These are phyloP conservation scores for Thelephora ganbajun DNA, from an alignment of 768 basidiomycete genomes.

Conservation along the genomic window DNA sequence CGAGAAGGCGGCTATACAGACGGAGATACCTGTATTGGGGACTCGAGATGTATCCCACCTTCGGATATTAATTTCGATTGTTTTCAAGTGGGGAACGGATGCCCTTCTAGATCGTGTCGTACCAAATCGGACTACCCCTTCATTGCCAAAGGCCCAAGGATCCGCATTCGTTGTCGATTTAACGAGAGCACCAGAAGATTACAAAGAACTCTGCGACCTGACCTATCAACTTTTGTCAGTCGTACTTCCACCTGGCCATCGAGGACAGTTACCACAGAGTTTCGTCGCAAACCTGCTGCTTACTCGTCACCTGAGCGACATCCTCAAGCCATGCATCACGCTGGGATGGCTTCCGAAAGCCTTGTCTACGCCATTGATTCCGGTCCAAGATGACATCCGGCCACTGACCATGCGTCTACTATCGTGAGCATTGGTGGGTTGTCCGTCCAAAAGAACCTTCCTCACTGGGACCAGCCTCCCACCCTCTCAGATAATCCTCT, in stretches of 20 bases:
- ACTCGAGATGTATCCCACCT: slow-evolving; percentile 52
- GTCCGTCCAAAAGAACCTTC: neutral
- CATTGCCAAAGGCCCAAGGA: slow-evolving; percentile 4
- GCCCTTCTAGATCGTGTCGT: slow-evolving; percentile 33
- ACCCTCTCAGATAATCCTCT: slow-evolving; percentile 48
- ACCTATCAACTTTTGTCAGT: slow-evolving; percentile 30
- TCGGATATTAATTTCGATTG: slow-evolving; percentile 48
- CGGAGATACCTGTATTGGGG: slow-evolving; percentile 31
- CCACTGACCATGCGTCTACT: slow-evolving; percentile 42
- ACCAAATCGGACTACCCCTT: slow-evolving; percentile 23
- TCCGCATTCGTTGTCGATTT: slow-evolving; percentile 29
- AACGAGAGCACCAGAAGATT: slow-evolving; percentile 28
- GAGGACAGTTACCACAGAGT: slow-evolving; percentile 38
- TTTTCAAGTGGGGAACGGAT: slow-evolving; percentile 61
- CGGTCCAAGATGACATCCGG: slow-evolving; percentile 32
- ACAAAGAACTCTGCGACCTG: slow-evolving; percentile 27
- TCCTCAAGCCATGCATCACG: slow-evolving; percentile 45
- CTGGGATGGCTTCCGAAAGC: slow-evolving; percentile 65
- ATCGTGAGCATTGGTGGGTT: slow-evolving; percentile 18
- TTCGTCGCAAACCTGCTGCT: slow-evolving; percentile 45
- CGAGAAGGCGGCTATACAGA: neutral
- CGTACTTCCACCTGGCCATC: slow-evolving; percentile 38
- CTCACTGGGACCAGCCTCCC: slow-evolving; percentile 32
- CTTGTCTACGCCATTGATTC: slow-evolving; percentile 22
- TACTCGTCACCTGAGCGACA: slow-evolving; percentile 39